phyloP scores from a whole-genome alignment of 164 flowering plant genomes.

The Umbellularia californica region DNA sequence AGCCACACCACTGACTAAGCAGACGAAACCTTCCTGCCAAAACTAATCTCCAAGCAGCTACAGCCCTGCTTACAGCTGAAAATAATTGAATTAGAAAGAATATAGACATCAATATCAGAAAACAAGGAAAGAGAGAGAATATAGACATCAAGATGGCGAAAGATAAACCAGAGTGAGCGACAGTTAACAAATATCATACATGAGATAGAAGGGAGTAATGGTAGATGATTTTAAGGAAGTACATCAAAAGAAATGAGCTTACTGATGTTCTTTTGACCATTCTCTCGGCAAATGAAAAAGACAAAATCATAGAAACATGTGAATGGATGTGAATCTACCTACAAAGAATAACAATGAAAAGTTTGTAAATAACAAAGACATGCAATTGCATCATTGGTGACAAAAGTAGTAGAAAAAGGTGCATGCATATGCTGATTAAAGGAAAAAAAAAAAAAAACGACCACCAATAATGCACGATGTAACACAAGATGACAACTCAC shows the following conservation, averaged over 20 bases:
- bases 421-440: not conserved
- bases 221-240: not conserved
- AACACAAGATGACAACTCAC: constrained; percentile 32
- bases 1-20: constrained; percentile 86
- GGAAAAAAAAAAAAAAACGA: not conserved
- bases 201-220: not conserved
- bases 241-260: constrained; percentile 26
- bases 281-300: constrained; percentile 87
- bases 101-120: not conserved
- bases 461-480: not conserved
- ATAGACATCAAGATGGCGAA: too few relatives aligned
- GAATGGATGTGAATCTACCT: constrained; percentile 75
- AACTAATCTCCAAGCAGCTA: constrained; percentile 78
- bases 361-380: constrained; percentile 1
- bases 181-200: not conserved
- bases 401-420: not conserved
- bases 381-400: not conserved
- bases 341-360: constrained; percentile 12
- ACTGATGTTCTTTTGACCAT: constrained; percentile 88
- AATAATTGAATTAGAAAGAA: constrained; percentile 8
- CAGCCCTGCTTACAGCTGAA: constrained; percentile 77
- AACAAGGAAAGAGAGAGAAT: too few relatives aligned
- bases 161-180: not conserved
- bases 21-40: constrained; percentile 84
- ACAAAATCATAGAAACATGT: constrained; percentile 85